A percentile compares a stretch with the other conserved stretches of the same genome.
Evolutionary conservation across 2,329 filamentous ascomycete genomes (phyloP).

Genomic region (Lecanicillium sp.): DNA sequence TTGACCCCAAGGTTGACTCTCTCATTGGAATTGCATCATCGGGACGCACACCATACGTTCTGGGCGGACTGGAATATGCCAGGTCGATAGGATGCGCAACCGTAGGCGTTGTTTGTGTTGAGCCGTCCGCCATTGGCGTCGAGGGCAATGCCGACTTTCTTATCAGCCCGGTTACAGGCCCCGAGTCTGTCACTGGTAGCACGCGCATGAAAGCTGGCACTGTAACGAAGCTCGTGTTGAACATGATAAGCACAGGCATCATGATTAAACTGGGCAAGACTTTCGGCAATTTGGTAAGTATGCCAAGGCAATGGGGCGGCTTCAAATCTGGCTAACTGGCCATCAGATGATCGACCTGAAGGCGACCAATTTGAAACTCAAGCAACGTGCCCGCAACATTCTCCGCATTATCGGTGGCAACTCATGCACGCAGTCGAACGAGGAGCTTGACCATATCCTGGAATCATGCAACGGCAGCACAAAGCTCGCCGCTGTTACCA

Average conservation of each 20-base stretch:
- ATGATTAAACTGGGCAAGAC: slow-evolving; percentile 34
- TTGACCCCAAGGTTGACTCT: slow-evolving; percentile 24
- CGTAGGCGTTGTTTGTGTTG: slow-evolving; percentile 29
- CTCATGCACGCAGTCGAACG: slow-evolving; percentile 11
- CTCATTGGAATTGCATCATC: slow-evolving; percentile 35
- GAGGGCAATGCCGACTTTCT: slow-evolving; percentile 17
- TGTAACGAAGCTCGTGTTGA: slow-evolving; percentile 31
- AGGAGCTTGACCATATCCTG: slow-evolving; percentile 13
- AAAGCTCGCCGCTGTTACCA: slow-evolving; percentile 6
- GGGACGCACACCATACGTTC: slow-evolving; percentile 33
- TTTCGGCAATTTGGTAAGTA: slow-evolving; percentile 30
- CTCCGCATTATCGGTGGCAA: slow-evolving; percentile 12
- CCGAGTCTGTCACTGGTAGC: slow-evolving; percentile 36
- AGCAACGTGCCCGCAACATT: slow-evolving; percentile 15
- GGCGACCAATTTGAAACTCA: slow-evolving; percentile 29
- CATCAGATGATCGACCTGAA: slow-evolving; percentile 25
- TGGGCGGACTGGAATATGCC: slow-evolving; percentile 24
- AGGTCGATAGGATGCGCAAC: slow-evolving; percentile 25
- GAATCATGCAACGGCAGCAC: slow-evolving; percentile 10
- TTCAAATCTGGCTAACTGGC: not conserved
- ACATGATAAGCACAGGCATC: slow-evolving; percentile 34
- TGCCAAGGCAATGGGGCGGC: too few species aligned
- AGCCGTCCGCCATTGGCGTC: slow-evolving; percentile 19
- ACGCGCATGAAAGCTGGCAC: slow-evolving; percentile 37
- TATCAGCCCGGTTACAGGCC: slow-evolving; percentile 30